phyloP scores from a whole-genome alignment of 805 yeast species.

The Starmera caribaea region DNA sequence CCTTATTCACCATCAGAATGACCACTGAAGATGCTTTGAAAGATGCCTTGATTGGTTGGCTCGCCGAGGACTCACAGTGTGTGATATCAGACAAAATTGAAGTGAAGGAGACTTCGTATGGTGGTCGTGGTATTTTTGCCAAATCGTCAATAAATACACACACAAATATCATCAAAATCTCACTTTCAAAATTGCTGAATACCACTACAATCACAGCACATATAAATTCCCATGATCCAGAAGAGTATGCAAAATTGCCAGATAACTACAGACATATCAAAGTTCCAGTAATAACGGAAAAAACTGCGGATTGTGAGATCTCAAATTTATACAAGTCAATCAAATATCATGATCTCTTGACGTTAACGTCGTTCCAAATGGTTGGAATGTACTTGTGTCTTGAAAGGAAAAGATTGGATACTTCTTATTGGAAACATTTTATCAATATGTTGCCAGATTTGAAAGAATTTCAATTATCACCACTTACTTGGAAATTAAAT shows the following conservation, averaged over 20 bases:
- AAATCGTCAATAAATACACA: conserved; percentile 23
- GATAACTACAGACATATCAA: conserved; percentile 4
- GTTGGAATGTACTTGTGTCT: conserved; percentile 38
- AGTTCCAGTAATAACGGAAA: conserved; percentile 12
- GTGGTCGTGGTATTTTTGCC: conserved; percentile 62
- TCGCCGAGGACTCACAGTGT: conserved; percentile 7
- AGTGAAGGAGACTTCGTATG: conserved; percentile 30
- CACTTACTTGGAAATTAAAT: conserved; percentile 50
- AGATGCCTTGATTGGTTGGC: background rate
- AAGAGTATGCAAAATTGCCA: conserved; percentile 6
- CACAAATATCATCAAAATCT: conserved; percentile 44
- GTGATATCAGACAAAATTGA: conserved; percentile 29
- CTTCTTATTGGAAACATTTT: conserved; percentile 63
- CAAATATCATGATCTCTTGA: conserved; percentile 23
- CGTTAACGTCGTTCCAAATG: conserved; percentile 51
- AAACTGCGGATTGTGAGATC: conserved; percentile 10
- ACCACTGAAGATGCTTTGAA: background rate
- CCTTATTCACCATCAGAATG: background rate
- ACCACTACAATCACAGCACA: conserved; percentile 40
- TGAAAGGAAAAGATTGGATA: conserved; percentile 28
- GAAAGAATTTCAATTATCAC: conserved; percentile 44
- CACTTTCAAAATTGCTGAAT: conserved; percentile 50
- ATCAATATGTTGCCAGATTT: conserved; percentile 51
- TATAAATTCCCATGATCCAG: conserved; percentile 25
- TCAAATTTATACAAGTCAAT: conserved; percentile 9